Base-by-base conservation (phyloP, 768 basidiomycete genomes). In the Calocera viscosa region DNA sequence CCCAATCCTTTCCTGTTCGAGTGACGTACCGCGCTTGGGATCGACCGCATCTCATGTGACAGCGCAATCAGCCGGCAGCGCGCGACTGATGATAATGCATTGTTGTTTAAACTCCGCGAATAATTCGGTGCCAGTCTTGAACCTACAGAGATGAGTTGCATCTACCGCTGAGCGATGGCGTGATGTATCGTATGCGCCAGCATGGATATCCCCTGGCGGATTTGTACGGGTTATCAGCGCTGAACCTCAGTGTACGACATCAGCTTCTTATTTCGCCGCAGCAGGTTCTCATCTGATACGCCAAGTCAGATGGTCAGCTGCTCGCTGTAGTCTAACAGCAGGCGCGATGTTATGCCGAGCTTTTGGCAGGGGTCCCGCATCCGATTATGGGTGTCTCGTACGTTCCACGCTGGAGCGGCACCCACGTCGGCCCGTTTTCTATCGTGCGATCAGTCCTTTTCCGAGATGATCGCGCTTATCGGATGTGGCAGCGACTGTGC, bases 191-290 rank as follows among this genome's bases (percentile, higher is more conserved):
- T 60, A 28, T 10, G 11, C 11, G 53, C 11, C 8, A 24, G 24
- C 7, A 17, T 7, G 19, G 43, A 47, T 47, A 47, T 24, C 24
- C 19, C 5, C 19, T 3, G 7, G 43, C 43, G 3, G 19, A 7
- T n/a, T 47, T 60, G 53, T 5, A 10, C 8, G 11, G 8, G 53
- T 60, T 60, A 60, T 60, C 53, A 60, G 53, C 43, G 43, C 24
- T 32, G 5, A 8, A 10, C 14, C 8, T 26, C 10, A 60, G 26
- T 26, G 19, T 8, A 16, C 11, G 30, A 16, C 53, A 30, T 60
- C 26, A 60, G 53, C 14, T 60, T 60, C 53, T 32, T 32, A 60
- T 60, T 60, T 60, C 53, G 24, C 53, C 53, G 53, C 53, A 5
- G 30, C 11, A n/a, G n/a, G n/a, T 26, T 60, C 53, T 60, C 30